Conservation (phyloP, 73 alveolate genomes). For the Durusdinium trenchii region DNA sequence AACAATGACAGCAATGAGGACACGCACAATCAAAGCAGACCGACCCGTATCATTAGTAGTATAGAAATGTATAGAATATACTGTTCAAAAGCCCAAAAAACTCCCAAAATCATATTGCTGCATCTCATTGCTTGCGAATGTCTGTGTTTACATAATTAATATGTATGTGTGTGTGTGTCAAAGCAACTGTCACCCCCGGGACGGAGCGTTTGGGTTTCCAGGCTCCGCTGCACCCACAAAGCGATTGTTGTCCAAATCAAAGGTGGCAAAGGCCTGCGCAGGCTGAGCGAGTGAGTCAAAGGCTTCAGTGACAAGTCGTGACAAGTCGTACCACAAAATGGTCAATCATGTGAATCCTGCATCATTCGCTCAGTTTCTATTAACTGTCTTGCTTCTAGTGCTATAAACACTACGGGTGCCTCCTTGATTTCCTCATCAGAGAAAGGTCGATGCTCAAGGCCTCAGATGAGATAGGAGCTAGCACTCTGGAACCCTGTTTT, state of each 20-base stretch:
- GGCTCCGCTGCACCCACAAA: slow-evolving; percentile 94
- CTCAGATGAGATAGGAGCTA: neutral
- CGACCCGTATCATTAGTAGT: too few relatives aligned
- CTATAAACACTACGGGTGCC: slow-evolving; percentile 9
- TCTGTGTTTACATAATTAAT: too few relatives aligned
- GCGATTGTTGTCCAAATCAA: slow-evolving; percentile 90
- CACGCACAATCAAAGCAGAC: neutral
- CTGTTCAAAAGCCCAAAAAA: too few relatives aligned
- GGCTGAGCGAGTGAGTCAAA: neutral
- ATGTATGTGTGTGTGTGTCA: too few relatives aligned
- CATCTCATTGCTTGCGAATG: neutral
- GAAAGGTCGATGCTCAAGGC: slow-evolving; percentile 82
- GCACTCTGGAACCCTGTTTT: neutral
- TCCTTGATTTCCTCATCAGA: slow-evolving; percentile 86
- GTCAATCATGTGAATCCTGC: neutral
- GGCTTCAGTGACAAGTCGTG: neutral
- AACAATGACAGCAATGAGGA: neutral
- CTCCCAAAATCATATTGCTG: too few relatives aligned
- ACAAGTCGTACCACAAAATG: neutral
- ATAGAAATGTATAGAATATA: too few relatives aligned
- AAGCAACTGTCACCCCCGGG: too few relatives aligned
- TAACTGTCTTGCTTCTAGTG: neutral
- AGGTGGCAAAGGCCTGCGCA: slow-evolving; percentile 88
- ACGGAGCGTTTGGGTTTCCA: neutral
- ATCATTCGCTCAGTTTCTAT: neutral